Evolutionary conservation across 805 yeast species (phyloP).

Genomic region (Clavispora vitiphila): DNA sequence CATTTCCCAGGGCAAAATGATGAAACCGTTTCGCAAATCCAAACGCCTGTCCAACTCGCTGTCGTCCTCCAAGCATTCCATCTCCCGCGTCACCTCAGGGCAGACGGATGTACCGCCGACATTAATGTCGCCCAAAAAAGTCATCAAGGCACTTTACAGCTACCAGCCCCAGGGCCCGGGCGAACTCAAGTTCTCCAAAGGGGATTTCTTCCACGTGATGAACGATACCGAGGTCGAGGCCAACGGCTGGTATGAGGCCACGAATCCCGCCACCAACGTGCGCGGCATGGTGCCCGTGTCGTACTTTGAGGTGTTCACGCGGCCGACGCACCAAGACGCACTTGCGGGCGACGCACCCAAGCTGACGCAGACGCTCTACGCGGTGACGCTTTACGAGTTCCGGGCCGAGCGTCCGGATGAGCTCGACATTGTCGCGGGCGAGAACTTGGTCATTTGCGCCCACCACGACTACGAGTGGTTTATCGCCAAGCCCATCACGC

Average conservation of each 20-base stretch:
- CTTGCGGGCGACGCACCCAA: constrained; percentile 5
- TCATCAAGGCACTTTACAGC: constrained; percentile 74
- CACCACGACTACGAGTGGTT: constrained; percentile 97
- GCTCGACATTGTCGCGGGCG: constrained; percentile 78
- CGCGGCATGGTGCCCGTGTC: constrained; percentile 85
- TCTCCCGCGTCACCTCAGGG: constrained; percentile 24
- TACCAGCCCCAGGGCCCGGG: constrained; percentile 77
- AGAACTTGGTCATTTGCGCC: constrained; percentile 87
- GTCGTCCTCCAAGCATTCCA: constrained; percentile 27
- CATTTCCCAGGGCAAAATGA: constrained; percentile 19
- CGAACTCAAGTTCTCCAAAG: constrained; percentile 71
- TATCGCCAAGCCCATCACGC: constrained; percentile 91
- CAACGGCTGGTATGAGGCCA: constrained; percentile 80
- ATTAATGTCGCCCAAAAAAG: constrained; percentile 65
- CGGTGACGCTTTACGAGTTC: constrained; percentile 81
- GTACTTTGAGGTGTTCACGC: constrained; percentile 73
- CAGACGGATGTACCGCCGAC: constrained; percentile 10
- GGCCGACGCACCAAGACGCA: constrained; percentile 18
- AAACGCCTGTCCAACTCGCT: constrained; percentile 32
- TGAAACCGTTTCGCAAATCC: constrained; percentile 38
- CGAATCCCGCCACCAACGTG: constrained; percentile 72
- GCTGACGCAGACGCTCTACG: constrained; percentile 58
- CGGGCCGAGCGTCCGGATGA: constrained; percentile 82
- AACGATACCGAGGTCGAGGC: constrained; percentile 20
- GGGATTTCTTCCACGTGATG: constrained; percentile 83